Evolutionary conservation across 805 yeast species (phyloP), one percentile per base, ranked within the genome.

Genomic region (Myxozyma neglecta): DNA sequence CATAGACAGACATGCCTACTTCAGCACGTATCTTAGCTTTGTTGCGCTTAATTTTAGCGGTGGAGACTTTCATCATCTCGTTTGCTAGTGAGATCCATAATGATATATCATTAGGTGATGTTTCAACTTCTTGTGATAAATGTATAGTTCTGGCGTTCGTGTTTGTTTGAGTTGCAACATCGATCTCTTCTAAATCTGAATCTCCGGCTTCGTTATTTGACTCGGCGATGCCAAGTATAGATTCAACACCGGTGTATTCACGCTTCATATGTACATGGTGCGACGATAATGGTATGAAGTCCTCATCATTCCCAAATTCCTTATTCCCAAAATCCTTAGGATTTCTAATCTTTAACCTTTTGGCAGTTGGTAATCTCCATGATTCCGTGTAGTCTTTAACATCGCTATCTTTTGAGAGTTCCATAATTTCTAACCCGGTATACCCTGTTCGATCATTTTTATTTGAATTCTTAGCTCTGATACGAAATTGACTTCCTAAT

Each of bases 1-100:
- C 34, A 44, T 47, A 60, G 1, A 63, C 67, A 3, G 67, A 63
- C 6, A 61, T 35, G n/a, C 46, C 54, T 13, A 63, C 47, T 20
- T 63, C 66, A 14, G 37, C 20, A 18, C 39, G 49, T 13, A 44
- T 47, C 43, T 18, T 50, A 20, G 49, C 16, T 4, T 47, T 8
- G 16, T 36, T 45, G 18, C 45, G 35, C 10, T 32, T 50, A n/a
- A n/a, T 47, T 14, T 18, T 6, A 13, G 53, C 13, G 7, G 48
- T 6, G 3, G 54, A 20, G 35, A 16, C 37, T n/a, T 55, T 34
- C 44, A 46, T 46, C 58, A 61, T 39, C 13, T 56, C 60, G 20
- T 39, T 11, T 29, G 66, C 66, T 10, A 62, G 50, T 5, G 49
- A 37, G 35, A 50, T 35, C 66, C 66, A 62, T 5, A 18, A n/a